Evolutionary conservation across 2,329 filamentous ascomycete species (phyloP).

Genomic region (Periconia sp.): DNA sequence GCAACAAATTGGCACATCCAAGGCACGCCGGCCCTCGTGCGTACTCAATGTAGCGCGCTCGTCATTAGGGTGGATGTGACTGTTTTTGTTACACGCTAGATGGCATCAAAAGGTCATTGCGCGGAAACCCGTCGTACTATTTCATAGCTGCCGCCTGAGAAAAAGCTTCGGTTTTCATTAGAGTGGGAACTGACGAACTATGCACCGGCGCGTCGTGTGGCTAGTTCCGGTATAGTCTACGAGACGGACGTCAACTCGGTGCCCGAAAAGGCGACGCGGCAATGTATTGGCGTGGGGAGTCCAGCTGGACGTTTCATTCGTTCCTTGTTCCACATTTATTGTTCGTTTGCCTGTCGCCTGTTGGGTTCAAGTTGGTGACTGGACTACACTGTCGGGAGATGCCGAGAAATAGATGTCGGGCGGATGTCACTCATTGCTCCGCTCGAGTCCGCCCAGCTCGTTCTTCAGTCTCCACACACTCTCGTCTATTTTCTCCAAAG

Average conservation of each 20-base stretch:
- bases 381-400: too few relatives aligned
- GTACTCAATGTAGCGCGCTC: neutral
- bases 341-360: too few relatives aligned
- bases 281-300: neutral
- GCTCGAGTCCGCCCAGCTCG: too few relatives aligned
- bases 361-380: neutral
- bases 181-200: neutral
- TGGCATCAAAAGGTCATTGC: neutral
- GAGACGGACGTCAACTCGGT: neutral
- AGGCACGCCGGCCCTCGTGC: neutral
- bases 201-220: neutral
- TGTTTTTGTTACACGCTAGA: neutral
- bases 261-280: neutral
- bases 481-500: too few relatives aligned
- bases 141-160: neutral
- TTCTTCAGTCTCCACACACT: too few relatives aligned
- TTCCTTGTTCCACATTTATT: too few relatives aligned
- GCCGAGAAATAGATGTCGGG: too few relatives aligned
- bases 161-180: too few relatives aligned
- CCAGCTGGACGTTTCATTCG: neutral
- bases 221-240: neutral
- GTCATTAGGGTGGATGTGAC: constrained; percentile 3
- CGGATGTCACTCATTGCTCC: too few relatives aligned
- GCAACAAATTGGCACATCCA: neutral
- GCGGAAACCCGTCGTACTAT: neutral